A percentile compares a stretch with the other conserved stretches of the same genome.
phyloP scores from a whole-genome alignment of 352 stramenopile species.

The Globisporangium paroecandrum region DNA sequence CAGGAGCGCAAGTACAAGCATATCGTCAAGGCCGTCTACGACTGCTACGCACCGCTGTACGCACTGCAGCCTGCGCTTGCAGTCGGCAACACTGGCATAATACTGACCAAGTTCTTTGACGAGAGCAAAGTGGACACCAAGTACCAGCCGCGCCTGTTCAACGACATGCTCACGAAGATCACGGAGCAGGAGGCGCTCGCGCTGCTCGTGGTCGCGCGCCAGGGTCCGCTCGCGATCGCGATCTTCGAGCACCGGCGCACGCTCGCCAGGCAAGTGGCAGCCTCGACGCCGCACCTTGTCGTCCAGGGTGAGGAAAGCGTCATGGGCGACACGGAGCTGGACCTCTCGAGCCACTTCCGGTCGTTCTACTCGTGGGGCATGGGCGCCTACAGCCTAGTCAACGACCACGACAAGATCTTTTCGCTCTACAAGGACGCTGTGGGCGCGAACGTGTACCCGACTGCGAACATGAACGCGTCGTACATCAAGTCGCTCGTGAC shows the following conservation, averaged over 20 bases:
- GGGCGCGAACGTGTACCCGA: slow-evolving; percentile 42
- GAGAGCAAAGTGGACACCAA: slow-evolving; percentile 31
- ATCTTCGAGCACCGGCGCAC: slow-evolving; percentile 51
- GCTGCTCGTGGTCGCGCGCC: slow-evolving; percentile 38
- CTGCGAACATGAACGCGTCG: slow-evolving; percentile 62
- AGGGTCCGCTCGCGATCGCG: slow-evolving; percentile 33
- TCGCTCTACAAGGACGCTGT: slow-evolving; percentile 46
- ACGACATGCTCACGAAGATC: slow-evolving; percentile 52
- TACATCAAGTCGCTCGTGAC: slow-evolving; percentile 48
- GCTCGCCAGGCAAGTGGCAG: slow-evolving; percentile 31
- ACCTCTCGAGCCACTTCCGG: slow-evolving; percentile 41
- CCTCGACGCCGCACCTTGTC: slow-evolving; percentile 11
- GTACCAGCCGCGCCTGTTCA: slow-evolving; percentile 52
- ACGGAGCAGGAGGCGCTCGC: slow-evolving; percentile 64
- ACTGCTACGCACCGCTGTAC: slow-evolving; percentile 69
- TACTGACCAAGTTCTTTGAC: slow-evolving; percentile 18
- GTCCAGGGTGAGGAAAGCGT: slow-evolving; percentile 28
- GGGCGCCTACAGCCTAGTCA: slow-evolving; percentile 32
- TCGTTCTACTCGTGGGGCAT: slow-evolving; percentile 72
- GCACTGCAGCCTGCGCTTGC: slow-evolving; percentile 21
- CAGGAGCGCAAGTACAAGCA: slow-evolving; percentile 30
- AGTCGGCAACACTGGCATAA: neutral
- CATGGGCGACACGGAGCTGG: slow-evolving; percentile 34
- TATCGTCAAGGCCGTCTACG: slow-evolving; percentile 46
- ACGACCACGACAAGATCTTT: slow-evolving; percentile 33